Conservation (phyloP, 352 stramenopile species). For the Saprolegnia parasitica region DNA sequence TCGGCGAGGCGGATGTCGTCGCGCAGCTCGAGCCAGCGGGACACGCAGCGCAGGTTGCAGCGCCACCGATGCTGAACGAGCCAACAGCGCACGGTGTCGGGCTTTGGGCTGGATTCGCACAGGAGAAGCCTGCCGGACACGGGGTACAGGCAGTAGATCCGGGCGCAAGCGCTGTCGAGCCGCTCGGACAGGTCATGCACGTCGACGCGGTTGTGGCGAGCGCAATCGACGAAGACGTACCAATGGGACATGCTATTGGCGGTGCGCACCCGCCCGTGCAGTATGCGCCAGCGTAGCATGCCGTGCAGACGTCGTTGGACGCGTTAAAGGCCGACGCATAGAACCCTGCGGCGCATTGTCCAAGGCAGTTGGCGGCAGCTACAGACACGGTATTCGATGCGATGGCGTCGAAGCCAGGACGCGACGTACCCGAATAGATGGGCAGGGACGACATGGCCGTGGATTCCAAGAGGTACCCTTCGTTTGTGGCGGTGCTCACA, state of each 20-base stretch:
- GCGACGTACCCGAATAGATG: constrained; percentile 15
- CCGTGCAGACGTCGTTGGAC: not conserved
- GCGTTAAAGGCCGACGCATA: constrained; percentile 1
- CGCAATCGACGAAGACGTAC: constrained; percentile 39
- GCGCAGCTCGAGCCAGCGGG: constrained; percentile 25
- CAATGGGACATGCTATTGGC: constrained; percentile 39
- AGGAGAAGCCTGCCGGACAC: constrained; percentile 46
- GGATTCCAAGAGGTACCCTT: constrained; percentile 7
- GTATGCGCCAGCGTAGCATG: constrained; percentile 26
- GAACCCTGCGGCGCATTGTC: not conserved
- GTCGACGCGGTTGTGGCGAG: constrained; percentile 31
- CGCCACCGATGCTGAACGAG: constrained; percentile 20
- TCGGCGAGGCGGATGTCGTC: not conserved
- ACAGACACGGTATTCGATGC: not conserved
- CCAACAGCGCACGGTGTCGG: constrained; percentile 33
- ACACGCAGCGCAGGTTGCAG: constrained; percentile 42
- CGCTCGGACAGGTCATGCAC: constrained; percentile 42
- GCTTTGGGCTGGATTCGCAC: constrained; percentile 34
- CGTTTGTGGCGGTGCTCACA: constrained; percentile 3
- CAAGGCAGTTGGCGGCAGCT: constrained; percentile 11
- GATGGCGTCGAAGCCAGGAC: not conserved
- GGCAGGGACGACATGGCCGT: not conserved
- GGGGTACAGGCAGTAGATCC: constrained; percentile 38
- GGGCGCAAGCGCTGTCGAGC: constrained; percentile 39
- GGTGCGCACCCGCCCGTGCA: constrained; percentile 43